Evolutionary conservation across 148 eudicot species (phyloP).

Genomic region (Suaeda aralocaspica): DNA sequence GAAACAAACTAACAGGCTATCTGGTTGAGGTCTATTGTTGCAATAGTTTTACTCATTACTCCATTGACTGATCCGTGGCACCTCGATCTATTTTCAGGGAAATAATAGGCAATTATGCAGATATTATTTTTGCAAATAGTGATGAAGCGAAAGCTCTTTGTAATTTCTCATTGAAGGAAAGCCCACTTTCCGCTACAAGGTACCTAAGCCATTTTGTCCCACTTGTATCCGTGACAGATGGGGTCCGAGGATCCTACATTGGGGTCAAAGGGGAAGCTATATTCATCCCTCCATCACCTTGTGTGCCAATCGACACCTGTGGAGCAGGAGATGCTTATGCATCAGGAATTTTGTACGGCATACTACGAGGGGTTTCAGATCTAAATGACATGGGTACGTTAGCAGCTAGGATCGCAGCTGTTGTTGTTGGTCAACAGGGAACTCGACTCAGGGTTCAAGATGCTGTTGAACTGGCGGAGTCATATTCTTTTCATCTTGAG

Average conservation of each 20-base stretch:
- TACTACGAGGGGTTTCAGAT: conserved; percentile 70
- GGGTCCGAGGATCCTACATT: conserved; percentile 79
- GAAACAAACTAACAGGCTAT: too few species aligned
- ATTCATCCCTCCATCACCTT: conserved; percentile 84
- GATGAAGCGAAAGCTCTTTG: conserved; percentile 93
- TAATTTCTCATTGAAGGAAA: conserved; percentile 68
- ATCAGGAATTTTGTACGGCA: conserved; percentile 71
- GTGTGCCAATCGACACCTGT: conserved; percentile 84
- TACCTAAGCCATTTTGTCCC: conserved; percentile 95
- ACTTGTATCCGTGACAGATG: conserved; percentile 88
- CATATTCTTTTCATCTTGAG: conserved; percentile 42
- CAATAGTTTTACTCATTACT: neutral
- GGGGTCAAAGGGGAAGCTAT: conserved; percentile 89
- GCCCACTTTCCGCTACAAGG: conserved; percentile 63
- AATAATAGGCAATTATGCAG: conserved; percentile 78
- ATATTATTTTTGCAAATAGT: conserved; percentile 77
- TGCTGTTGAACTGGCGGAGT: conserved; percentile 64
- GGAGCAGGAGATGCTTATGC: conserved; percentile 99
- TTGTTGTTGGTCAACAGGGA: conserved; percentile 94
- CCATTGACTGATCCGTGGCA: conserved; percentile 7
- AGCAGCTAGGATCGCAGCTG: conserved; percentile 84
- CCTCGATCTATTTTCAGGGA: conserved; percentile 53
- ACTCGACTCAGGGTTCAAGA: conserved; percentile 84
- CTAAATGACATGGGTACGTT: conserved; percentile 64
- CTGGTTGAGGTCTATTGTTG: too few species aligned